Evolutionary conservation across 164 flowering plant genomes (phyloP).

Genomic region (Nymphaea thermarum): DNA sequence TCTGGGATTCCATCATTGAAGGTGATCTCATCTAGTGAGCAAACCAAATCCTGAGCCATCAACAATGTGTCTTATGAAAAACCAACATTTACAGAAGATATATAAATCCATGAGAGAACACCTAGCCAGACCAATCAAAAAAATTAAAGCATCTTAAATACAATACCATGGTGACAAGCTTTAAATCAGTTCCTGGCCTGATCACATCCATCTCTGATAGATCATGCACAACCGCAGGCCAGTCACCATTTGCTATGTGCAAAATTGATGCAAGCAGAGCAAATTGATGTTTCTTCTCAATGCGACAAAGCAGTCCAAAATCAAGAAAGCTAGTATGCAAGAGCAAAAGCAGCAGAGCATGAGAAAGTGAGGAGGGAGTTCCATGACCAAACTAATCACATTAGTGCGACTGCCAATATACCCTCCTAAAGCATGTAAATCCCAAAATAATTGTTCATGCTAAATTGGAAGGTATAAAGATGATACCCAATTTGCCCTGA

Average conservation of each 20-base stretch:
- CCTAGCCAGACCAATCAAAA: no score
- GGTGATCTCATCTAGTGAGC: slow-evolving; percentile 70
- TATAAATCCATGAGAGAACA: neutral
- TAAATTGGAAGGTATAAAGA: no score
- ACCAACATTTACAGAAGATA: neutral
- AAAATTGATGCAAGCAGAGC: slow-evolving; percentile 93
- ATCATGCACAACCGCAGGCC: slow-evolving; percentile 75
- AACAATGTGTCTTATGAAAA: neutral
- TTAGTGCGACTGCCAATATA: no score
- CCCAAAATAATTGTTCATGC: no score
- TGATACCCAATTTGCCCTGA: slow-evolving; percentile 75
- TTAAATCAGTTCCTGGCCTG: slow-evolving; percentile 62
- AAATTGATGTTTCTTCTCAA: slow-evolving; percentile 83
- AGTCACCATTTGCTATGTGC: slow-evolving; percentile 89
- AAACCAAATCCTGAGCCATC: slow-evolving; percentile 61
- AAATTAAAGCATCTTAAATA: neutral
- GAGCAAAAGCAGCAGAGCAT: no score
- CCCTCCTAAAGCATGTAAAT: no score
- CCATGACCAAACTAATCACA: no score
- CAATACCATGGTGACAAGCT: slow-evolving; percentile 70
- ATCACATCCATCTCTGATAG: slow-evolving; percentile 80
- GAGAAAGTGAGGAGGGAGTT: no score
- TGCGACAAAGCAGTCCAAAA: slow-evolving; percentile 90
- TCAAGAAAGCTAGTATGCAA: slow-evolving; percentile 62
- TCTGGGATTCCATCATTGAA: slow-evolving; percentile 78